These are phyloP conservation scores for Trametes villosa DNA, from an alignment of 768 basidiomycete species.

Conservation along the genomic window DNA sequence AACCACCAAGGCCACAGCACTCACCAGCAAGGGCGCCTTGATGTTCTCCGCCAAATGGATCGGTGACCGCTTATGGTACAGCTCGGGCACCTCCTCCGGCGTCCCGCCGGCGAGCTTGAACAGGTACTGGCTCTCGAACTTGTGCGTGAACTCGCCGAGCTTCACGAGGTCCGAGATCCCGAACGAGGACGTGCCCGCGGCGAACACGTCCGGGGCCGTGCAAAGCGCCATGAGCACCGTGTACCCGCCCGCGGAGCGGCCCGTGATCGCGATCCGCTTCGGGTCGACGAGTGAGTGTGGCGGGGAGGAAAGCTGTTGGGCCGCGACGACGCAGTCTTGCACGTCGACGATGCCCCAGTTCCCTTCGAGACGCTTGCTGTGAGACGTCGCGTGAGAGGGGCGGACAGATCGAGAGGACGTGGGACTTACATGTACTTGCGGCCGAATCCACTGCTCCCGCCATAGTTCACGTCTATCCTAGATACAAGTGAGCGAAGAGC, in stretches of 20 bases:
- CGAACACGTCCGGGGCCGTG: slow-evolving; percentile 51
- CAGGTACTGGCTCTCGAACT: slow-evolving; percentile 65
- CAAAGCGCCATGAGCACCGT: slow-evolving; percentile 59
- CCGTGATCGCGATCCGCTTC: slow-evolving; percentile 68
- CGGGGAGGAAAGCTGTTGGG: slow-evolving; percentile 47
- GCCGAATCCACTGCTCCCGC: slow-evolving; percentile 78
- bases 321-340: slow-evolving; percentile 64
- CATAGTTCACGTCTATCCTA: slow-evolving; percentile 78
- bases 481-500: background rate
- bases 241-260: slow-evolving; percentile 75
- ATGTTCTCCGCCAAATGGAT: slow-evolving; percentile 66
- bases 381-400: slow-evolving; percentile 38
- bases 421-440: slow-evolving; percentile 57
- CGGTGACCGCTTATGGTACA: slow-evolving; percentile 65
- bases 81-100: slow-evolving; percentile 52
- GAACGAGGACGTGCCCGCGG: slow-evolving; percentile 66
- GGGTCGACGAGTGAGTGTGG: slow-evolving; percentile 63
- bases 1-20: slow-evolving; percentile 30
- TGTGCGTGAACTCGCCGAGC: slow-evolving; percentile 70
- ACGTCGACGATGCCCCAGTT: slow-evolving; percentile 81
- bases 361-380: slow-evolving; percentile 55
- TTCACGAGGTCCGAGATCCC: slow-evolving; percentile 68
- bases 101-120: slow-evolving; percentile 66
- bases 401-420: slow-evolving; percentile 33
- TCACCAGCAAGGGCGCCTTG: slow-evolving; percentile 62